A percentile compares a stretch with the other conserved stretches of the same genome.
phyloP scores from a whole-genome alignment of 2,329 filamentous ascomycete species.

The Sporothrix pseudoabietina region DNA sequence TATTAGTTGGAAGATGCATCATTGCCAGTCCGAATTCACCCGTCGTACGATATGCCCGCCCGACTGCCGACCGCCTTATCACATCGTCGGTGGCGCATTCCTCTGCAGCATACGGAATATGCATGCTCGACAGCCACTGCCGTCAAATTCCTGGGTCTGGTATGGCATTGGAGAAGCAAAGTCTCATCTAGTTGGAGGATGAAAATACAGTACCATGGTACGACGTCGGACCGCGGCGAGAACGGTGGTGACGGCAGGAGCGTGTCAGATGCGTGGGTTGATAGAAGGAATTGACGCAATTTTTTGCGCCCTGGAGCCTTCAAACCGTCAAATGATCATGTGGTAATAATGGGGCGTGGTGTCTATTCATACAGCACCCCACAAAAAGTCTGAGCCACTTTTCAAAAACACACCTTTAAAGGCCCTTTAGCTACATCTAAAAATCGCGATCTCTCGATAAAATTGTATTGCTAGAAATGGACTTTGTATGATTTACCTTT shows the following conservation, averaged over 20 bases:
- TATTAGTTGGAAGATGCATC: neutral
- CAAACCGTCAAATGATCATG: neutral
- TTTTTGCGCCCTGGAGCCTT: neutral
- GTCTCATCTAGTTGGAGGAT: neutral
- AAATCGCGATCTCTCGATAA: too few species aligned
- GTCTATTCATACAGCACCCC: too few species aligned
- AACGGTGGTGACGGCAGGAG: neutral
- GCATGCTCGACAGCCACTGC: neutral
- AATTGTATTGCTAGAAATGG: too few species aligned
- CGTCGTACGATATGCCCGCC: conserved; percentile 6
- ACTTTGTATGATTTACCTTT: too few species aligned
- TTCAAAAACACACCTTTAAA: too few species aligned
- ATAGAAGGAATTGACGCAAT: neutral
- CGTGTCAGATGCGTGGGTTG: neutral
- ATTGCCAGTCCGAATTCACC: neutral
- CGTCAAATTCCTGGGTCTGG: neutral
- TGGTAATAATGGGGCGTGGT: neutral
- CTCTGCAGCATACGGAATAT: neutral
- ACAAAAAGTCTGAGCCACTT: too few species aligned
- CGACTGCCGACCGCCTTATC: neutral
- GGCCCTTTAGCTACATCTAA: too few species aligned
- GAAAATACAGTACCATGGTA: neutral
- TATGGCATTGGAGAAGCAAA: neutral
- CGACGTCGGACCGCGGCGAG: neutral
- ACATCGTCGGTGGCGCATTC: neutral